These are phyloP conservation scores for Aspergillus versicolor DNA, from an alignment of 2,329 filamentous ascomycete genomes.

Conservation along the genomic window DNA sequence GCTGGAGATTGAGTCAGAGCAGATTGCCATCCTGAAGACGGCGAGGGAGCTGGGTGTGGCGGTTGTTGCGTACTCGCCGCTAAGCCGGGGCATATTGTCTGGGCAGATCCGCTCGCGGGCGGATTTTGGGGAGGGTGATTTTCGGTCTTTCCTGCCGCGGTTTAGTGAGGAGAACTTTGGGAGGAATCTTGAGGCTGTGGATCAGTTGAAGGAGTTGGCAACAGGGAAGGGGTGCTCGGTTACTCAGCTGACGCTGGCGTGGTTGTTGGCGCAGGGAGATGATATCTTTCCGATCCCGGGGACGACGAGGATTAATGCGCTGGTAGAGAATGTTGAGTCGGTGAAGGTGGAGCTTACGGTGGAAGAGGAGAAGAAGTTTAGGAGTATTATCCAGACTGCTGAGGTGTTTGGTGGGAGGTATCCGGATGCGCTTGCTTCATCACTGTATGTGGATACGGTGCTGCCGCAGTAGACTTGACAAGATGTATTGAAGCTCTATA, in stretches of 20 bases:
- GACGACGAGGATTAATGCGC: constrained; percentile 48
- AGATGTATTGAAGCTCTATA: background rate
- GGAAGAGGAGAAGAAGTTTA: constrained; percentile 16
- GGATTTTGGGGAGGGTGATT: constrained; percentile 46
- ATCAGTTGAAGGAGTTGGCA: constrained; percentile 51
- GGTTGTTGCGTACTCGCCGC: constrained; percentile 44
- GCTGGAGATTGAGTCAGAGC: constrained; percentile 47
- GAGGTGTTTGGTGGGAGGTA: constrained; percentile 14
- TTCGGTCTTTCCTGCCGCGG: constrained; percentile 48
- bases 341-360: constrained; percentile 15
- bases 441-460: constrained; percentile 14
- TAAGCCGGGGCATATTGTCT: constrained; percentile 47
- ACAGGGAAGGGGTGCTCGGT: constrained; percentile 55
- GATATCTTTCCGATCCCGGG: constrained; percentile 63
- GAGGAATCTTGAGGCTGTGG: constrained; percentile 57
- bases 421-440: background rate
- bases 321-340: constrained; percentile 45
- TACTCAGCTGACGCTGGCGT: constrained; percentile 61
- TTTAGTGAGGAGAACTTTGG: constrained; percentile 55
- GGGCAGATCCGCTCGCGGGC: constrained; percentile 38
- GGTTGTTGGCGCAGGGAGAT: constrained; percentile 60
- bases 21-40: constrained; percentile 25
- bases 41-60: constrained; percentile 37
- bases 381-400: constrained; percentile 2
- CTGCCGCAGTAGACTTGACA: background rate